A percentile compares a stretch with the other conserved stretches of the same genome.
Evolutionary conservation across 441 rosid genomes (phyloP).

Genomic region (Brassica balearica): DNA sequence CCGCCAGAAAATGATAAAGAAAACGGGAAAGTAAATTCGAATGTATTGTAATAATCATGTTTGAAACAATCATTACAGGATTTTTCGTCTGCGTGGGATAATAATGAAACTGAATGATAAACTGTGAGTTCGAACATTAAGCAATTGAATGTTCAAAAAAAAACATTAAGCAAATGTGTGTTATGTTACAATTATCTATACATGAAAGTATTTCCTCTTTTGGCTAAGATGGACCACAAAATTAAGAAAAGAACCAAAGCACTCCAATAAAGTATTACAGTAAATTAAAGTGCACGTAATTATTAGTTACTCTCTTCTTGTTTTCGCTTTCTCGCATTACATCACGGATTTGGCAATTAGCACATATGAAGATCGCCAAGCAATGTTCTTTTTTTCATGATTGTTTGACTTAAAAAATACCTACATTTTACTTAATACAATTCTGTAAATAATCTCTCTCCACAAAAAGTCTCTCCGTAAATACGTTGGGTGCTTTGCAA

Average conservation of each 20-base stretch:
- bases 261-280: slow-evolving; percentile 45
- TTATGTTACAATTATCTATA: slow-evolving; percentile 3
- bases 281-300: slow-evolving; percentile 42
- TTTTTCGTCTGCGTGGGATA: slow-evolving; percentile 40
- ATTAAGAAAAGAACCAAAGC: slow-evolving; percentile 27
- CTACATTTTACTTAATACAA: background rate
- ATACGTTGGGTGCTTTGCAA: too few relatives aligned
- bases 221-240: slow-evolving; percentile 41
- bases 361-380: slow-evolving; percentile 18
- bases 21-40: too few relatives aligned
- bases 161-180: slow-evolving; percentile 16
- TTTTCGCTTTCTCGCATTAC: slow-evolving; percentile 7
- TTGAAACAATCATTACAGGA: slow-evolving; percentile 33
- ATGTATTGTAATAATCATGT: too few relatives aligned
- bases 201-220: slow-evolving; percentile 43
- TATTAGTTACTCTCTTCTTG: slow-evolving; percentile 13
- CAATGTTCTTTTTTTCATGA: background rate
- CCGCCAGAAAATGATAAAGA: too few relatives aligned
- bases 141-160: too few relatives aligned
- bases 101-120: slow-evolving; percentile 34
- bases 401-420: background rate
- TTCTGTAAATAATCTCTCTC: too few relatives aligned
- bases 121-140: slow-evolving; percentile 9
- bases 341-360: slow-evolving; percentile 24
- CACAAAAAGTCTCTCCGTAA: too few relatives aligned